These are phyloP conservation scores for Dioszegia aurantiaca DNA, from an alignment of 768 basidiomycete genomes.

Conservation along the genomic window DNA sequence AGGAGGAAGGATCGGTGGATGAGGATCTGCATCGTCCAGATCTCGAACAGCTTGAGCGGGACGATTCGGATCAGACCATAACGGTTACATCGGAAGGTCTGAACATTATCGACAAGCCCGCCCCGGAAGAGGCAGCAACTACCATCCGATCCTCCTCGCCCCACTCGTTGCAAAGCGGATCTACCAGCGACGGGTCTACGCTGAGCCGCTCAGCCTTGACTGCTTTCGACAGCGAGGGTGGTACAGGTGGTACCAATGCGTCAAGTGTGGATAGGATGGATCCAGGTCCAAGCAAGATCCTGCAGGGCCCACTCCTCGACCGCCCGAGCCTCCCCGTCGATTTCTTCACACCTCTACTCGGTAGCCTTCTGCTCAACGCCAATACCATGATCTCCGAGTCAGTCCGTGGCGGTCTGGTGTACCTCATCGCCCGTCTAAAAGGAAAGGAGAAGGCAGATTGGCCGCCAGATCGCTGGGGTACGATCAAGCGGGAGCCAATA, in stretches of 20 bases:
- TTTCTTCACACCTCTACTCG: constrained; percentile 87
- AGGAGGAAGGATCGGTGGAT: too few relatives aligned
- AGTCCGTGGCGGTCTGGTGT: constrained; percentile 72
- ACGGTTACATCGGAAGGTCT: constrained; percentile 46
- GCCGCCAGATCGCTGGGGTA: constrained; percentile 30
- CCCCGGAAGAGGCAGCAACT: constrained; percentile 24
- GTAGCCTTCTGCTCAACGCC: constrained; percentile 77
- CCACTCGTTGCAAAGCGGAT: constrained; percentile 2
- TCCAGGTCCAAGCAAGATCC: neutral
- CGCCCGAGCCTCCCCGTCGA: constrained; percentile 63
- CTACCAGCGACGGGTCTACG: constrained; percentile 12
- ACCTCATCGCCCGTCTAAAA: constrained; percentile 69
- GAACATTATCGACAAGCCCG: constrained; percentile 34
- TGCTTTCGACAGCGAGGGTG: constrained; percentile 12
- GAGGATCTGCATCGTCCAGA: too few relatives aligned
- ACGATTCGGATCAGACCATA: constrained; percentile 16
- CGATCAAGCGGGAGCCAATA: constrained; percentile 30
- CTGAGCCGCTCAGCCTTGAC: constrained; percentile 9
- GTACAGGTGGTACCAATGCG: neutral
- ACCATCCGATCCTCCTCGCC: neutral
- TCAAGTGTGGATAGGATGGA: neutral
- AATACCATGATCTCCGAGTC: constrained; percentile 70
- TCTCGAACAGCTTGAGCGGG: neutral
- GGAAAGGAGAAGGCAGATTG: constrained; percentile 60
- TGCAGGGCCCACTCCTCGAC: constrained; percentile 28